A percentile compares a stretch with the other conserved stretches of the same genome.
phyloP scores from a whole-genome alignment of 1,284 basidiomycete species.

The Chalciporus sp. region DNA sequence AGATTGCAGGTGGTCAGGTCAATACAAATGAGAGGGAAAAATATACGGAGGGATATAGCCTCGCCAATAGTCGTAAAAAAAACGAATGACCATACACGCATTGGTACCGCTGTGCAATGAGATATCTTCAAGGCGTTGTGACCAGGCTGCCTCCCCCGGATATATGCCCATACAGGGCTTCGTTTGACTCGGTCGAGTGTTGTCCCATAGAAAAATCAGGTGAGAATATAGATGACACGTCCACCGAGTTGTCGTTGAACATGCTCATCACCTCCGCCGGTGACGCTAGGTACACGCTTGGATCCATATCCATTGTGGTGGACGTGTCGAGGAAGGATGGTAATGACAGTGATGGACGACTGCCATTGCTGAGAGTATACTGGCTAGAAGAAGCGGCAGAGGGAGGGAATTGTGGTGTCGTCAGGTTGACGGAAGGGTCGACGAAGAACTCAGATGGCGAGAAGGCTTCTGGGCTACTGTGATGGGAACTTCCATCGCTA shows the following conservation, averaged over 20 bases:
- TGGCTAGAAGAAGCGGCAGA: slow-evolving; percentile 18
- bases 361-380: slow-evolving; percentile 21
- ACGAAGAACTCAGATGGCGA: slow-evolving; percentile 64
- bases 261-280: slow-evolving; percentile 35
- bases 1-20: slow-evolving; percentile 2
- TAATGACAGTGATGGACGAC: slow-evolving; percentile 25
- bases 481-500: slow-evolving; percentile 53
- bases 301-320: slow-evolving; percentile 36
- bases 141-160: slow-evolving; percentile 23
- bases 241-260: slow-evolving; percentile 31
- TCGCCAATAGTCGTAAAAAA: slow-evolving; percentile 26
- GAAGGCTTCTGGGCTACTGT: slow-evolving; percentile 65
- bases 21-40: slow-evolving; percentile 9
- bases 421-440: slow-evolving; percentile 33
- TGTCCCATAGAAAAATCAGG: slow-evolving; percentile 34
- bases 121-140: slow-evolving; percentile 28
- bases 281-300: slow-evolving; percentile 33
- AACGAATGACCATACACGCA: slow-evolving; percentile 6
- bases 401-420: slow-evolving; percentile 30
- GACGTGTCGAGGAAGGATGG: slow-evolving; percentile 28
- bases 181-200: slow-evolving; percentile 29
- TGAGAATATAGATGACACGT: slow-evolving; percentile 32
- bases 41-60: slow-evolving; percentile 4
- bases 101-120: not conserved
- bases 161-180: slow-evolving; percentile 32